Percentiles rank a stretch among this genome's conserved stretches.
Conservation (phyloP, 352 stramenopile genomes). For the Phytopythium helicoides region DNA sequence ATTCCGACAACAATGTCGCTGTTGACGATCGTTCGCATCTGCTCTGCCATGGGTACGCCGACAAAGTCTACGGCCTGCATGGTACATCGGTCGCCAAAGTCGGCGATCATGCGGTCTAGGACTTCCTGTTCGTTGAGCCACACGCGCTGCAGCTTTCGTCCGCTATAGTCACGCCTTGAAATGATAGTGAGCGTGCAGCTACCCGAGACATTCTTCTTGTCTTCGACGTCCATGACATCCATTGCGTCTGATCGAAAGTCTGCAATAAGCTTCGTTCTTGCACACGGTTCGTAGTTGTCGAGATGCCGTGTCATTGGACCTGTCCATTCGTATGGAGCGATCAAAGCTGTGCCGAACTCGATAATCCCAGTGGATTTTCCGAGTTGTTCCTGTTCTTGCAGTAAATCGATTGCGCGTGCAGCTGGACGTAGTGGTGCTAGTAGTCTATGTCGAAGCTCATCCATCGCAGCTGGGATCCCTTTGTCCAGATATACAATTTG, state of each 20-base stretch:
- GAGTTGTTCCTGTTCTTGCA: too few relatives aligned
- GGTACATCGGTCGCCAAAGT: slow-evolving; percentile 8
- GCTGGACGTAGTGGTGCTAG: slow-evolving; percentile 6
- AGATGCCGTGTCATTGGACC: too few relatives aligned
- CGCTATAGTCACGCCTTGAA: slow-evolving; percentile 40
- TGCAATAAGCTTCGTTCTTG: slow-evolving; percentile 8
- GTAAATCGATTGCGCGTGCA: too few relatives aligned
- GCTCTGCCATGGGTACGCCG: slow-evolving; percentile 42
- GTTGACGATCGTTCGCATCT: slow-evolving; percentile 59
- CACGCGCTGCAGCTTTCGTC: slow-evolving; percentile 47
- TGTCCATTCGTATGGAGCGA: too few relatives aligned
- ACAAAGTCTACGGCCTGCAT: slow-evolving; percentile 68
- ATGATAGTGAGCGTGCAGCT: slow-evolving; percentile 51
- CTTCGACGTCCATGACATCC: slow-evolving; percentile 16
- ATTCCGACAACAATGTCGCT: slow-evolving; percentile 79
- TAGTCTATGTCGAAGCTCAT: slow-evolving; percentile 18
- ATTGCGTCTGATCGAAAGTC: slow-evolving; percentile 21
- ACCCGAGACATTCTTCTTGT: slow-evolving; percentile 7
- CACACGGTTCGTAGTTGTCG: too few relatives aligned
- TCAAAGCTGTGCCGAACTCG: too few relatives aligned
- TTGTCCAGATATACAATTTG: slow-evolving; percentile 24
- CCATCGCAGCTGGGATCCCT: slow-evolving; percentile 13
- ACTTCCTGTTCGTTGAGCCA: slow-evolving; percentile 71
- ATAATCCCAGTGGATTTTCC: too few relatives aligned
- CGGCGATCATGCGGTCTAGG: slow-evolving; percentile 29